Base-by-base conservation (phyloP, 306 rosid species). In the Albizia julibrissin region DNA sequence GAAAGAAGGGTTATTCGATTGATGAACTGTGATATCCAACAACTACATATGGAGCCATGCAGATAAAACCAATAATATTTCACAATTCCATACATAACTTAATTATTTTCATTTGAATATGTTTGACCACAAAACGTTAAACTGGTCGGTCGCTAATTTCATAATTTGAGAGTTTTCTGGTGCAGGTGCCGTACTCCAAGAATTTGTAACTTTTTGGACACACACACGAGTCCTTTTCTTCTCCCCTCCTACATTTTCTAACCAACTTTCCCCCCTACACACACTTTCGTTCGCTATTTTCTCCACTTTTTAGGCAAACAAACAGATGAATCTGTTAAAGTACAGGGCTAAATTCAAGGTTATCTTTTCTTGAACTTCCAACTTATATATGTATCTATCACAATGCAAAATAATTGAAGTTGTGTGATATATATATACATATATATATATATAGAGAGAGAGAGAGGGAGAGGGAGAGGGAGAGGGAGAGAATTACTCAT, bases 111-210 rank as follows among this genome's bases (percentile, higher is more conserved):
- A 54, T 56, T 56, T 56, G 62, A 7, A 21, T 56, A 56, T 19
- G 12, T 34, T 68, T 68, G 47, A 21, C 72, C 72, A 68, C 72
- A 68, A 19, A 68, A 26, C 37, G 69, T 62, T 62, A 62, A 61
- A 13, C 34, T 61, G 37, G 18, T 61, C 67, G 3, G 67, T 26
- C 33, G 26, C 72, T 67, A 14, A 58, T 22, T 75, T 34, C 39
- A 12, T 1, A 21, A 39, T 15, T 13, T 7, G 52, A 5, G 69
- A 29, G 10, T 29, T 64, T 64, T 27, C 69, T 64, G 68, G 9
- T 26, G 68, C 37, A 62, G 68, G 37, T 13, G 34, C 19, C 8
- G 6, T 24, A 22, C 65, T 22, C 5, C 29, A 58, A 58, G 5
- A 9, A 22, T n/a, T 22, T n/a, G 15, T 58, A 22, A 58, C 9